Base-by-base conservation (phyloP, 805 yeast species). In the Debaryomyces hansenii region DNA sequence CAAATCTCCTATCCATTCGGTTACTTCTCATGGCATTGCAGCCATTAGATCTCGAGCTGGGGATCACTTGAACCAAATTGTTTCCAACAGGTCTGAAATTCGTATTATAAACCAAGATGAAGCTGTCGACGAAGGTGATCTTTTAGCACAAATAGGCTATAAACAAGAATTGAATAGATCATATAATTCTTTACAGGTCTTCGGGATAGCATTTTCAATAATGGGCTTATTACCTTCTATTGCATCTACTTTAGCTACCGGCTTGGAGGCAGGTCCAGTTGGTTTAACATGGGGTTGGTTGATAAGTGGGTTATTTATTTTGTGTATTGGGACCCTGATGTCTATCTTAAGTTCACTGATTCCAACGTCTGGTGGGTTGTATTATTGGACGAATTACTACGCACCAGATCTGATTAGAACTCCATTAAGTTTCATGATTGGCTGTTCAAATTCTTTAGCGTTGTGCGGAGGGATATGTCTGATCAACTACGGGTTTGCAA, bases 311-410 rank as follows among this genome's bases (percentile, higher is more conserved):
- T 9, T 59, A 6, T 55, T 63, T 33, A 58, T 64, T 9, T 53
- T 64, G 40, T 53, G 55, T 14, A 60, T 64, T 36, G 70, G 67
- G 4, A 45, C 62, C 4, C 56, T 63, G 31, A 62, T 65, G 67
- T 48, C 64, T 3, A 61, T 55, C 39, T 49, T 54, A 37, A 68
- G 66, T 1, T 54, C 61, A 15, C 50, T 59, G 24, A 53, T 52
- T 42, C 67, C 69, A 14, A 64, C 70, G 4, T 53, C 62, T n/a
- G 70, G 70, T 15, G 69, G 69, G 8, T 51, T 65, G 11, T 65
- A 61, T 52, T 65, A 65, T 53, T 64, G 59, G 80, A 72, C 66
- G 3, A 63, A 60, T 44, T 64, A 49, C 52, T 64, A 64, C 41
- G 62, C 66, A 3, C 68, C 67, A 1, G 55, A 59, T 4, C 45